Base-by-base conservation (phyloP, 495 filamentous ascomycete species). In the Daldinia bambusicola region DNA sequence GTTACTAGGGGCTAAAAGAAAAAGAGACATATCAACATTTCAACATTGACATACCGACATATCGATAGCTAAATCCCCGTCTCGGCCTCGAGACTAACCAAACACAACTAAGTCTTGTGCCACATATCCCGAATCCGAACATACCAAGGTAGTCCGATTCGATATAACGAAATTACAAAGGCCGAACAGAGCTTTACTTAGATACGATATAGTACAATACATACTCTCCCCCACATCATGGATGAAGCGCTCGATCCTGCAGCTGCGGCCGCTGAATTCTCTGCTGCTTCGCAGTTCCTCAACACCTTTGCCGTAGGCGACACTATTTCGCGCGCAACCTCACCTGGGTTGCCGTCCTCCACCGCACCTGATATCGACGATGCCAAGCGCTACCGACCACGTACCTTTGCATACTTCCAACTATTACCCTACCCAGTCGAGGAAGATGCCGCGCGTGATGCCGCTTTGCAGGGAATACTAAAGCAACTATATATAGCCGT, bases 401-500 rank as follows among this genome's bases (percentile, higher is more conserved):
- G 95, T 59, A 97, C 95, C 40, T 99, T 93, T 78, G 93, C 92
- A 59, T 99, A 98, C 81, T 92, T 92, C 77, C 82, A 89, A 66
- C 90, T 93, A 68, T 88, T 99, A 32, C 96, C 96, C 34, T 99
- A 97, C 75, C 76, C 87, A 41, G 88, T 92, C 34, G 96, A 99
- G 78, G 88, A 91, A 59, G 89, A 93, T 60, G 70, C 82, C 18
- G 87, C 93, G 77, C 84, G 93, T 61, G 88, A 92, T 74, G 83
- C 83, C 20, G 92, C 92, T 56, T 82, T 98, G 51, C 84, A 89
- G 8, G 92, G 94, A 79, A 97, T 97, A 64, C 81, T 98, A 74
- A 93, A 92, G 74, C 91, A 97, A 71, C 90, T 99, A 30, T 98
- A 97, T 76, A 90, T 97, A 75, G 86, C 94, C 31, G 86, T 98